Evolutionary conservation across 805 yeast species (phyloP).

Genomic region (Candida sonorensis): DNA sequence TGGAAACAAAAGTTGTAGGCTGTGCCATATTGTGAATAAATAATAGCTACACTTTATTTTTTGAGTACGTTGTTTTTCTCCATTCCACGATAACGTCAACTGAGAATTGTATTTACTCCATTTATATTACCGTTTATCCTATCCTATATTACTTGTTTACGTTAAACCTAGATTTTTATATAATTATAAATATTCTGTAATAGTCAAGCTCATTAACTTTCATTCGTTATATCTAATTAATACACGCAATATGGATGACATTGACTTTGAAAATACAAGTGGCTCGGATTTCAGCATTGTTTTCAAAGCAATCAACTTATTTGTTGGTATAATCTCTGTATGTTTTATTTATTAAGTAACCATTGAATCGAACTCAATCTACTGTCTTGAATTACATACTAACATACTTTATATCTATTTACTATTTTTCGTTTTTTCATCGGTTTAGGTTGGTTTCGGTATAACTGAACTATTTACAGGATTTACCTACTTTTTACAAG

Average conservation of each 20-base stretch:
- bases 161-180: too few species aligned
- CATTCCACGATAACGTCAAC: too few species aligned
- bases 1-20: too few species aligned
- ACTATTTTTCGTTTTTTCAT: not conserved
- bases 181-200: too few species aligned
- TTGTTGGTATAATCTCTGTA: constrained; percentile 50
- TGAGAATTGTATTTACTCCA: too few species aligned
- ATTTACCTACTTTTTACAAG: constrained; percentile 42
- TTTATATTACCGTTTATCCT: too few species aligned
- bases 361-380: not conserved
- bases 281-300: constrained; percentile 38
- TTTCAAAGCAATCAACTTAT: constrained; percentile 46
- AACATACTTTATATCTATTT: not conserved
- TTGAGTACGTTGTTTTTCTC: too few species aligned
- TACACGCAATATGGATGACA: constrained; percentile 22
- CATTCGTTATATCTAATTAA: too few species aligned
- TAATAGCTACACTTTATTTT: too few species aligned
- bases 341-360: constrained; percentile 16
- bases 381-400: not conserved
- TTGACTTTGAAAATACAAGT: constrained; percentile 37
- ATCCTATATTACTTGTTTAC: too few species aligned
- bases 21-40: too few species aligned
- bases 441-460: constrained; percentile 37
- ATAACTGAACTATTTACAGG: constrained; percentile 40
- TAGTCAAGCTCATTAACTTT: too few species aligned